Base-by-base conservation (phyloP, 495 filamentous ascomycete species). In the Podospora tetraspora region DNA sequence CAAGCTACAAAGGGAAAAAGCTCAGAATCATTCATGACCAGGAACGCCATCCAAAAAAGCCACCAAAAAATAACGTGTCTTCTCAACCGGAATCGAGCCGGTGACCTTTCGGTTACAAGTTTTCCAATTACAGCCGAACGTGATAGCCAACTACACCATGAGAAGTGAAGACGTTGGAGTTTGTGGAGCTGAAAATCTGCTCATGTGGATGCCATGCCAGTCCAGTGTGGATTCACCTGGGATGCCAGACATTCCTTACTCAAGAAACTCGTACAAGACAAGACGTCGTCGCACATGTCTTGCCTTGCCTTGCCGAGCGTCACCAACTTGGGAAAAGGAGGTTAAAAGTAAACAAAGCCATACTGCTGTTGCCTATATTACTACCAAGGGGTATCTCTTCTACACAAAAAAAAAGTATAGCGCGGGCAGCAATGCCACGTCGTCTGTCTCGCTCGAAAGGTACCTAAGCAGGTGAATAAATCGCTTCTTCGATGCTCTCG, bases 111-210 rank as follows among this genome's bases (percentile, higher is more conserved):
- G 60, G 13, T 62, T 52, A 62, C 29, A 32, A 62, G 23, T 62
- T 34, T 62, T 62, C 25, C 61, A 62, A 62, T 62, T 32, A 62
- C 61, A 62, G 61, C 19, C 61, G 61, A 62, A 62, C 27, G 61
- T 62, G 61, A 62, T 32, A 62, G 61, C 61, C 61, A 62, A 62
- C 70, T 56, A 67, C 63, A 30, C 75, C 70, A 70, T 76, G 67
- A 72, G 34, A 29, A 32, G 60, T 27, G 43, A 52, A 52, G 43
- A 19, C 43, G 19, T 52, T 52, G 43, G 16, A 52, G 43, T 52
- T 0, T 52, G 43, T 52, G 43, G 43, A 7, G 2, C 43, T 0
- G 43, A 52, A 52, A n/a, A 9, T 1, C 13, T 4, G 4, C 6
- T 19, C 13, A 43, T 43, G 37, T 43, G 34, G 34, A 3, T 37